Evolutionary conservation across 2,329 filamentous ascomycete species (phyloP), one percentile per base, ranked within the genome.

Genomic region (Penicillium verrucosum): DNA sequence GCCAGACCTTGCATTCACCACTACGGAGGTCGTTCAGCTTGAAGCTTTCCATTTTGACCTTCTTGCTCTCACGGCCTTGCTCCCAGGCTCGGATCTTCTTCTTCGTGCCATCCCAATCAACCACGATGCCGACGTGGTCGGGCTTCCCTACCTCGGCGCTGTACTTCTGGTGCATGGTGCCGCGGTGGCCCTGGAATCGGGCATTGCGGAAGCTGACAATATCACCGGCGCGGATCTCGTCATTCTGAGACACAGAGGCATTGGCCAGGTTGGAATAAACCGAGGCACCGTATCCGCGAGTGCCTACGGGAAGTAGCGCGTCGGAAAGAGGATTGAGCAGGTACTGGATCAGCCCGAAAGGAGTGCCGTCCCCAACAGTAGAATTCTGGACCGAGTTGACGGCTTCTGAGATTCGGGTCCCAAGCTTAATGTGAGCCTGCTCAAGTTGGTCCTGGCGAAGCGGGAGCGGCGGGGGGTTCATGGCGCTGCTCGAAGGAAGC

Each of bases 31-130:
- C 94, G 43, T 92, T 92, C 59, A 99, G 82, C 78, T 92, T 90
- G 78, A 93, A 97, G 76, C 92, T 96, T 80, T 97, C 93, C 59
- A 90, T 79, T 79, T 95, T 94, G 53, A 95, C 88, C 80, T 97
- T 97, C 75, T 89, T 93, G 73, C 86, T 92, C 78, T 97, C 93
- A 14, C 93, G 81, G 0, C 93, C 93, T 72, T 99, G 94, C 74
- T 97, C 94, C 90, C 91, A 97, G 1, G 88, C 92, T 29, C 92
- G 81, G 27, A 99, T 88, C 81, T 97, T 97, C 82, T 96, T 96
- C 84, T 97, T 96, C 40, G 91, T 96, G 3, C 94, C 94, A 73
- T 99, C 94, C 94, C 94, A 99, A 73, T 99, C 94, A 10, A 91
- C 85, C 4, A 99, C 93, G 2, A 99, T 79, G 2, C 85, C 94